These are phyloP conservation scores for Colletotrichum paranaense DNA, from an alignment of 2,329 filamentous ascomycete species.

Conservation along the genomic window DNA sequence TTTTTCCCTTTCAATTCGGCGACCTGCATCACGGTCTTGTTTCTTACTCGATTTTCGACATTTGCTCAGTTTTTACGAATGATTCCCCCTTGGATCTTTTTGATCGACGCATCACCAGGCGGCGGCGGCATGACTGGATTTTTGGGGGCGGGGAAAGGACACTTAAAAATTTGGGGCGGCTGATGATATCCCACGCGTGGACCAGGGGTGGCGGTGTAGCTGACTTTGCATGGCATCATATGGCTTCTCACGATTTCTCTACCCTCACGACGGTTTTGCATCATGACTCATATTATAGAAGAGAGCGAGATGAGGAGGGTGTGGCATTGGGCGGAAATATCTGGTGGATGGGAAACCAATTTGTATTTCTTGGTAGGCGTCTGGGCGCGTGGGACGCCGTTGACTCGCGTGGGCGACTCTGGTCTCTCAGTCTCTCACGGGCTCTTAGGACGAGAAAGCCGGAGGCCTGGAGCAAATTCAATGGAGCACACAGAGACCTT, in stretches of 20 bases:
- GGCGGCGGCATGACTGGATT: background rate
- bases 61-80: background rate
- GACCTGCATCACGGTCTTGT: background rate
- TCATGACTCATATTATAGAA: conserved; percentile 25
- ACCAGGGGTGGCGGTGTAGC: conserved; percentile 20
- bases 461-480: background rate
- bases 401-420: background rate
- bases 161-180: conserved; percentile 13
- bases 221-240: conserved; percentile 21
- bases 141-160: background rate
- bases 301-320: background rate
- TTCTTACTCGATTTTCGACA: background rate
- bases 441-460: background rate
- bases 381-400: background rate
- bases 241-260: conserved; percentile 6
- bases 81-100: background rate
- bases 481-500: background rate
- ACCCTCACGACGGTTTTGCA: background rate
- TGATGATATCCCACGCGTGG: conserved; percentile 28
- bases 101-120: background rate
- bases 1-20: background rate
- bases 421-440: too few species aligned
- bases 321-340: background rate
- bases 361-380: background rate
- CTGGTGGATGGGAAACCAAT: background rate